Evolutionary conservation across 2,329 filamentous ascomycete genomes (phyloP).

Genomic region (Aspergillus versicolor): DNA sequence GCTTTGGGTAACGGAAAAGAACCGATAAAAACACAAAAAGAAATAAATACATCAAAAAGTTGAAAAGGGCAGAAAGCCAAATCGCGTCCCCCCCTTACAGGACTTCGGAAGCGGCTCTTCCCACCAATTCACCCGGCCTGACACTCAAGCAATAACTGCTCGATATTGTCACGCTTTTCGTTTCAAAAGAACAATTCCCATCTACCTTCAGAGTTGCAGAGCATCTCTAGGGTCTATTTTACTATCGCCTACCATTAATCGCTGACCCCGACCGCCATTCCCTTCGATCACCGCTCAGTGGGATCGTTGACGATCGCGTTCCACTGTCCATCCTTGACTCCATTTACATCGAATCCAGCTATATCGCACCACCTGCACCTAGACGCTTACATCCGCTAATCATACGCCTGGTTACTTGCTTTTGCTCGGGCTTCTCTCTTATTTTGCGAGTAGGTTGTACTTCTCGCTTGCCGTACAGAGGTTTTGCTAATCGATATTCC

Average conservation of each 20-base stretch:
- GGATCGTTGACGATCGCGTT: constrained; percentile 8
- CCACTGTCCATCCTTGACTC: constrained; percentile 22
- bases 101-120: constrained; percentile 13
- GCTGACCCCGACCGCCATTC: constrained; percentile 13
- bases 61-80: constrained; percentile 8
- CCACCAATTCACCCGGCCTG: constrained; percentile 11
- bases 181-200: constrained; percentile 22
- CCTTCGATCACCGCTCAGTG: constrained; percentile 22
- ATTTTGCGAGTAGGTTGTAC: constrained; percentile 18
- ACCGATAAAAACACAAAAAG: background rate
- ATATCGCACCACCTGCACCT: constrained; percentile 12
- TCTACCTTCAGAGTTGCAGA: constrained; percentile 36
- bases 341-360: constrained; percentile 9
- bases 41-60: constrained; percentile 12
- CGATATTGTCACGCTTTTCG: constrained; percentile 19
- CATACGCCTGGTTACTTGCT: constrained; percentile 21
- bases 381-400: constrained; percentile 17
- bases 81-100: constrained; percentile 8
- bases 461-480: background rate
- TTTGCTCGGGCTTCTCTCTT: constrained; percentile 15
- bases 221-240: constrained; percentile 30
- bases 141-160: constrained; percentile 11
- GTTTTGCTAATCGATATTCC: constrained; percentile 10
- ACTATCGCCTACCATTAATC: constrained; percentile 20
- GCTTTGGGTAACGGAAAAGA: constrained; percentile 16